Evolutionary conservation across 139 green algal species (phyloP).

Genomic region (Chlamydomonas incerta): DNA sequence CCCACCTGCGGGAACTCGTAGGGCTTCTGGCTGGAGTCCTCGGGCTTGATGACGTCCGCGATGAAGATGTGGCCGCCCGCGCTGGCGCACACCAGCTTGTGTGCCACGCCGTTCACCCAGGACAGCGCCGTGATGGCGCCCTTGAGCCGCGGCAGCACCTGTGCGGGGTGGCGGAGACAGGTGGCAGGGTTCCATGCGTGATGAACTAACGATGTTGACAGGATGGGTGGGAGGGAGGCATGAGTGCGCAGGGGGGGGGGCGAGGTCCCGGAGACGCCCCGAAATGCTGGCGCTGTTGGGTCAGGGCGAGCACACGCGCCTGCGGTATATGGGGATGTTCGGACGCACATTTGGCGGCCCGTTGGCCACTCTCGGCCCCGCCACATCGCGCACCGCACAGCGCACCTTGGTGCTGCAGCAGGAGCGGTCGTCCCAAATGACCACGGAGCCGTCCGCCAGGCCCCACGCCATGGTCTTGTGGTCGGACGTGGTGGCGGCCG

Average conservation of each 20-base stretch:
- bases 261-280: too few species aligned
- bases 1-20: slow-evolving; percentile 44
- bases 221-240: too few species aligned
- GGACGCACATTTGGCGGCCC: too few species aligned
- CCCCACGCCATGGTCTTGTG: slow-evolving; percentile 57
- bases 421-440: slow-evolving; percentile 61
- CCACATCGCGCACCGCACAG: too few species aligned
- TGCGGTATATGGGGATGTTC: too few species aligned
- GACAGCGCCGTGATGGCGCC: slow-evolving; percentile 45
- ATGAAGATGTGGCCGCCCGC: slow-evolving; percentile 47
- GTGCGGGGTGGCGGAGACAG: too few species aligned
- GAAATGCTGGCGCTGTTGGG: too few species aligned
- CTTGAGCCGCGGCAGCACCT: slow-evolving; percentile 48
- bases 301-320: too few species aligned
- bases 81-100: slow-evolving; percentile 48
- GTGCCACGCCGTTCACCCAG: slow-evolving; percentile 50
- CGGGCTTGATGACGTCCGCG: slow-evolving; percentile 49
- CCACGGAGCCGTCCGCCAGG: slow-evolving; percentile 46
- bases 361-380: too few species aligned
- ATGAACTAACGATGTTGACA: too few species aligned
- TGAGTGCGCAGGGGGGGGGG: too few species aligned
- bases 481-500: slow-evolving; percentile 20
- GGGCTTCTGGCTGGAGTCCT: slow-evolving; percentile 45
- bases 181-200: too few species aligned
- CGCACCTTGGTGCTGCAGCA: slow-evolving; percentile 17